These are phyloP conservation scores for Waltergamsia citrina DNA, from an alignment of 2,329 filamentous ascomycete genomes.

Conservation along the genomic window DNA sequence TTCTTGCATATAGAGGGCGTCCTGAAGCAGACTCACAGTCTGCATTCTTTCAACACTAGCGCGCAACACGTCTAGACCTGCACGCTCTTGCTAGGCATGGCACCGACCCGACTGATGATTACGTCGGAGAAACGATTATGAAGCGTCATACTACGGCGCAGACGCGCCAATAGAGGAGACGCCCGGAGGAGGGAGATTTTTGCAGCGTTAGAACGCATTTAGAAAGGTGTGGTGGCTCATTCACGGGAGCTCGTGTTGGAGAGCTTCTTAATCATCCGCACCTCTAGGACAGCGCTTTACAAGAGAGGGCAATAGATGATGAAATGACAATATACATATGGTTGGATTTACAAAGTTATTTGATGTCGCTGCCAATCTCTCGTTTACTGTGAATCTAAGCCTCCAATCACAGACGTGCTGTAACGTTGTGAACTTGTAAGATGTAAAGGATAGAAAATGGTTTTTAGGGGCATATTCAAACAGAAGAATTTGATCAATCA, in stretches of 20 bases:
- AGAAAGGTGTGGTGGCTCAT: background rate
- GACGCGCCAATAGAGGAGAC: background rate
- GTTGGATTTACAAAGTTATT: too few species aligned
- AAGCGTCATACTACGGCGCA: background rate
- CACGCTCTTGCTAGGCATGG: background rate
- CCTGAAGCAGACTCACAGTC: background rate
- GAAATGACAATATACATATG: too few species aligned
- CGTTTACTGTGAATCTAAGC: too few species aligned
- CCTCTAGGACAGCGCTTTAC: too few species aligned
- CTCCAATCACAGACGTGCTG: too few species aligned
- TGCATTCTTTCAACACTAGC: background rate
- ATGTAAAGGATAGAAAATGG: too few species aligned
- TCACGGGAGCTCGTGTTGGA: background rate
- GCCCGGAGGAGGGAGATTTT: background rate
- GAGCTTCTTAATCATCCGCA: too few species aligned
- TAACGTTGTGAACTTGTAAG: too few species aligned
- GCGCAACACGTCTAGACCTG: background rate
- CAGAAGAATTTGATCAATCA: too few species aligned
- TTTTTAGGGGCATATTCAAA: too few species aligned
- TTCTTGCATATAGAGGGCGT: conserved; percentile 27
- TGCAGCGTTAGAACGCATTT: background rate
- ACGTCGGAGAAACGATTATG: background rate
- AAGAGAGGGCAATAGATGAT: too few species aligned
- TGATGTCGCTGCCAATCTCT: too few species aligned
- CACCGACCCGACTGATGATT: background rate